Conservation (phyloP, 2,329 filamentous ascomycete species). For the Botrytis fabae region DNA sequence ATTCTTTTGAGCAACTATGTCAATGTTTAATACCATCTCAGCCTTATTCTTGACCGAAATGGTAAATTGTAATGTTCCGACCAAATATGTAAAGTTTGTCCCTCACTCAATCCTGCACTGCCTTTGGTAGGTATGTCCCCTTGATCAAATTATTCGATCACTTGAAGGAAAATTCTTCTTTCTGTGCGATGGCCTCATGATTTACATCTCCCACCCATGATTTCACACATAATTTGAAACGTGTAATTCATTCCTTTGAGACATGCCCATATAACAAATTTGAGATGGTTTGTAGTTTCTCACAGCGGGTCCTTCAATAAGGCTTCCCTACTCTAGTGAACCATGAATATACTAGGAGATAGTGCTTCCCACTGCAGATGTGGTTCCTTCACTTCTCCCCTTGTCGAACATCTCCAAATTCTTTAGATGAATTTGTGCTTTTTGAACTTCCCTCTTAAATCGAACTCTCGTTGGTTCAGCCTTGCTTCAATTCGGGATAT, state of each 20-base stretch:
- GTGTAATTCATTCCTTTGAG: neutral
- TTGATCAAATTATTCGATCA: neutral
- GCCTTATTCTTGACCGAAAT: neutral
- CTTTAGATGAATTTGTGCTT: neutral
- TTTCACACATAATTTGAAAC: neutral
- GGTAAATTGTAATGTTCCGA: neutral
- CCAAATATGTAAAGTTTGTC: too few species aligned
- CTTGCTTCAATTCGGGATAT: neutral
- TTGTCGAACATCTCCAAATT: neutral
- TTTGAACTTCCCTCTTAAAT: too few species aligned
- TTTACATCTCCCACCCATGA: neutral
- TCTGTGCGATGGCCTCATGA: too few species aligned
- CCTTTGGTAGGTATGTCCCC: neutral
- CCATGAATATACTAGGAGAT: neutral
- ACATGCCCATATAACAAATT: neutral
- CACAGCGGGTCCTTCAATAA: neutral
- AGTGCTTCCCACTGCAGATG: neutral
- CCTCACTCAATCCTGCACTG: neutral
- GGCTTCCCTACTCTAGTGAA: neutral
- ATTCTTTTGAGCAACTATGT: neutral
- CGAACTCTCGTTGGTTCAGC: too few species aligned
- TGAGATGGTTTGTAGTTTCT: neutral
- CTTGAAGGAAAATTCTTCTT: neutral
- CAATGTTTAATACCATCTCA: neutral
- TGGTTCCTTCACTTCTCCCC: too few species aligned